These are phyloP conservation scores for Ganoderma resinaceum DNA, from an alignment of 1,284 basidiomycete genomes.

Conservation along the genomic window DNA sequence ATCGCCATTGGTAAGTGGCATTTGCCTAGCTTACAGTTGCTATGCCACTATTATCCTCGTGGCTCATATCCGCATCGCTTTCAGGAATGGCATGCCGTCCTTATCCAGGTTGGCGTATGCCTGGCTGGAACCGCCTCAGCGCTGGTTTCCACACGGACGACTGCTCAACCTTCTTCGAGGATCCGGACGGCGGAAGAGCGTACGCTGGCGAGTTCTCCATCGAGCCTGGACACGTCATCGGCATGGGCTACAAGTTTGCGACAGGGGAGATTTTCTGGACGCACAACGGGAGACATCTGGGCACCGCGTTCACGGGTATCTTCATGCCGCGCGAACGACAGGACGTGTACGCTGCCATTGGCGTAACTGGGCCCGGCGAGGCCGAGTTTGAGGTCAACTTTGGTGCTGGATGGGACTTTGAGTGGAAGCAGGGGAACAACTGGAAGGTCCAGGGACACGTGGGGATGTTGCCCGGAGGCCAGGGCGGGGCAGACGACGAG, in stretches of 20 bases:
- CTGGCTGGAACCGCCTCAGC: constrained; percentile 76
- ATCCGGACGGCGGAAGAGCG: constrained; percentile 66
- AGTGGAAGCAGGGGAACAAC: constrained; percentile 69
- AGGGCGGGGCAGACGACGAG: constrained; percentile 37
- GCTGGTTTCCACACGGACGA: constrained; percentile 74
- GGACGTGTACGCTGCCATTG: constrained; percentile 72
- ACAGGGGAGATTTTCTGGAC: constrained; percentile 68
- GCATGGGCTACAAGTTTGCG: constrained; percentile 68
- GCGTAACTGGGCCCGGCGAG: constrained; percentile 53
- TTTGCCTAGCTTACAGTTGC: not conserved
- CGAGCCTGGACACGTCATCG: constrained; percentile 56
- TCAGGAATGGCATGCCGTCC: constrained; percentile 70
- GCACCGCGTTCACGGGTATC: constrained; percentile 62
- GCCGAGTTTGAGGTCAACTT: constrained; percentile 70
- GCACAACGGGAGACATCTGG: constrained; percentile 65
- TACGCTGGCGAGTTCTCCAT: constrained; percentile 50
- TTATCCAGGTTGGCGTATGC: constrained; percentile 68
- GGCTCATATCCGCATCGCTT: not conserved
- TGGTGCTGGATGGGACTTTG: constrained; percentile 57
- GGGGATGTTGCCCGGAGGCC: constrained; percentile 40
- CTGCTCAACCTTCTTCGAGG: constrained; percentile 75
- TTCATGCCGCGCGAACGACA: constrained; percentile 57
- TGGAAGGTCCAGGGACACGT: constrained; percentile 66
- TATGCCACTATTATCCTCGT: not conserved
- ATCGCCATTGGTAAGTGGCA: constrained; percentile 59